phyloP scores from a whole-genome alignment of 2,329 filamentous ascomycete species.

The Ascochyta pisi region DNA sequence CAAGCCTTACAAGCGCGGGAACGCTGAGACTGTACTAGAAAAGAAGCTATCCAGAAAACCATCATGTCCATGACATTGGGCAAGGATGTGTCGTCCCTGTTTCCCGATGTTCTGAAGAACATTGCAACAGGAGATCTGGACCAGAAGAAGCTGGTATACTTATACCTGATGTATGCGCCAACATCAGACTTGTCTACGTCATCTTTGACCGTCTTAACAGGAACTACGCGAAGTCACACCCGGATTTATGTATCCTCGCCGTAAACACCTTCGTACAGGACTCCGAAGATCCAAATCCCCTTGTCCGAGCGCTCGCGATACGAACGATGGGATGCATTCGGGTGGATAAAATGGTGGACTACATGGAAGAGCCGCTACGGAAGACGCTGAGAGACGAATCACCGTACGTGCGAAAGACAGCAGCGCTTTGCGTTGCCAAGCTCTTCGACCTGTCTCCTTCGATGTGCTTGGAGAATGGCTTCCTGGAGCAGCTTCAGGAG shows the following conservation, averaged over 20 bases:
- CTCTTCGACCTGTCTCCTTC: conserved; percentile 92
- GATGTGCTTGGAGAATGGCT: conserved; percentile 96
- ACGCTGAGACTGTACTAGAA: conserved; percentile 61
- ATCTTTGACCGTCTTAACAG: conserved; percentile 55
- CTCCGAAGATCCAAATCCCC: conserved; percentile 95
- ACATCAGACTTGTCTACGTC: background rate
- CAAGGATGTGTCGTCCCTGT: conserved; percentile 96
- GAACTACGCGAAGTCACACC: conserved; percentile 99
- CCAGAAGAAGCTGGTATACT: conserved; percentile 98
- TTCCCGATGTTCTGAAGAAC: conserved; percentile 98
- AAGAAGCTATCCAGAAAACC: conserved; percentile 98
- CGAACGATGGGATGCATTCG: conserved; percentile 98
- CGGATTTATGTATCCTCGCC: conserved; percentile 96
- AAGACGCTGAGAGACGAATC: conserved; percentile 98
- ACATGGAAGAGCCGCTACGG: conserved; percentile 96
- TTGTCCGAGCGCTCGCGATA: conserved; percentile 93
- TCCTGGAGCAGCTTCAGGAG: conserved; percentile 91
- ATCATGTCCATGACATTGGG: conserved; percentile 99
- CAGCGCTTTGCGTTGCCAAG: conserved; percentile 96
- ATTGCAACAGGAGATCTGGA: conserved; percentile 94
- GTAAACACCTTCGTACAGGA: conserved; percentile 99
- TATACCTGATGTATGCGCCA: conserved; percentile 78
- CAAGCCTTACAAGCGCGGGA: background rate
- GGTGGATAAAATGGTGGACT: conserved; percentile 99
- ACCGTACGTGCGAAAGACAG: conserved; percentile 97